These are phyloP conservation scores for Citrus mangshanensis DNA, from an alignment of 345 rosid genomes.

Conservation along the genomic window DNA sequence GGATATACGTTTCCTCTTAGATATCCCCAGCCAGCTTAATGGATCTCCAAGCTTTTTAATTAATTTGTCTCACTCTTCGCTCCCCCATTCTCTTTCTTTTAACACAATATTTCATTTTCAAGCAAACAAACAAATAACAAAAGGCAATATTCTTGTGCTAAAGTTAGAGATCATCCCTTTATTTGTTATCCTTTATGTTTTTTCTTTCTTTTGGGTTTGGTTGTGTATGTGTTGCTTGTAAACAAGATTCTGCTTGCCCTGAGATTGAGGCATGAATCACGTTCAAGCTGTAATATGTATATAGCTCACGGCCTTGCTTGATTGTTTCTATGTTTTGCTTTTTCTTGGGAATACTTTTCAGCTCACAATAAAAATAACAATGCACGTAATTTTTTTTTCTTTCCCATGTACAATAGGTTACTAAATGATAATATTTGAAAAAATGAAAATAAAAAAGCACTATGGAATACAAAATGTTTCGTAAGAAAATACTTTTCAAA, in stretches of 20 bases:
- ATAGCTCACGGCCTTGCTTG: not conserved
- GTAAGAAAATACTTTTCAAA: too few species aligned
- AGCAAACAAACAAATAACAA: not conserved
- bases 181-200: not conserved
- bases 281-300: not conserved
- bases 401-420: too few species aligned
- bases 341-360: too few species aligned
- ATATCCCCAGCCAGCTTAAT: too few species aligned
- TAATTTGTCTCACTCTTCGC: not conserved
- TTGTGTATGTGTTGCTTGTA: conserved; percentile 7
- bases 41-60: not conserved
- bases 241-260: not conserved
- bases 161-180: not conserved
- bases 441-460: too few species aligned
- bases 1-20: not conserved
- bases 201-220: not conserved
- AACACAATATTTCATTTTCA: not conserved
- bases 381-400: too few species aligned
- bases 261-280: not conserved
- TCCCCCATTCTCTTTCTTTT: not conserved
- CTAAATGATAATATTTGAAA: too few species aligned
- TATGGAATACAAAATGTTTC: too few species aligned
- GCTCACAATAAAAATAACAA: too few species aligned
- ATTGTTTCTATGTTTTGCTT: too few species aligned
- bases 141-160: not conserved